These are phyloP conservation scores for Cicer pinnatifidum DNA, from an alignment of 306 rosid species.

Conservation along the genomic window DNA sequence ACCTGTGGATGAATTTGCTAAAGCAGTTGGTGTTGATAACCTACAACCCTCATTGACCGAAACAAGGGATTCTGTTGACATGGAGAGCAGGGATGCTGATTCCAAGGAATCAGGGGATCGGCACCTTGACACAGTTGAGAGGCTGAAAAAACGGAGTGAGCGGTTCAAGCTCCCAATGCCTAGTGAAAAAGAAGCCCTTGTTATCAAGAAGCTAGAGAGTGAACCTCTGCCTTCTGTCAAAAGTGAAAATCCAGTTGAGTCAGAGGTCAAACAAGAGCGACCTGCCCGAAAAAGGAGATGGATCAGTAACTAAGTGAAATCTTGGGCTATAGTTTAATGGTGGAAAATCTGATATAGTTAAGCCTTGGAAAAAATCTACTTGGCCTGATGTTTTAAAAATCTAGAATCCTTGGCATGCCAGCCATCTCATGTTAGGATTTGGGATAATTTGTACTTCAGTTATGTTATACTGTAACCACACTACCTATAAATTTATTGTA, in stretches of 20 bases:
- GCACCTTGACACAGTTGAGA: slow-evolving; percentile 92
- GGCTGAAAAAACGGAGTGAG: slow-evolving; percentile 96
- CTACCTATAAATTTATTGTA: slow-evolving; percentile 49
- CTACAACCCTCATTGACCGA: slow-evolving; percentile 56
- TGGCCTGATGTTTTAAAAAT: slow-evolving; percentile 39
- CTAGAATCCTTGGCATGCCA: slow-evolving; percentile 45
- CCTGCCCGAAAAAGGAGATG: slow-evolving; percentile 97
- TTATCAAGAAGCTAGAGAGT: slow-evolving; percentile 71
- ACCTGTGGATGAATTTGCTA: slow-evolving; percentile 60
- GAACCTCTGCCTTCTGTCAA: slow-evolving; percentile 71
- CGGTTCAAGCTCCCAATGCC: slow-evolving; percentile 99
- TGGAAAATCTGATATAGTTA: slow-evolving; percentile 19
- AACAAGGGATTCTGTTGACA: slow-evolving; percentile 68
- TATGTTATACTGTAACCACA: slow-evolving; percentile 61
- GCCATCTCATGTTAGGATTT: slow-evolving; percentile 50
- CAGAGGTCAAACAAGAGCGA: slow-evolving; percentile 85
- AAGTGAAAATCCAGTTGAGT: slow-evolving; percentile 66
- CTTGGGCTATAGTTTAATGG: slow-evolving; percentile 33
- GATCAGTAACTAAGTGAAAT: slow-evolving; percentile 66
- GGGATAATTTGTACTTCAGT: slow-evolving; percentile 53
- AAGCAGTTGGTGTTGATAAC: slow-evolving; percentile 56
- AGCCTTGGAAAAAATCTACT: slow-evolving; percentile 44
- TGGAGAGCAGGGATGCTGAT: slow-evolving; percentile 64
- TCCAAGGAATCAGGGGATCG: slow-evolving; percentile 67
- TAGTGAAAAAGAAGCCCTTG: slow-evolving; percentile 75